Evolutionary conservation across 495 filamentous ascomycete genomes (phyloP), one percentile per base, ranked within the genome.

Genomic region (Coniosporium apollinis): DNA sequence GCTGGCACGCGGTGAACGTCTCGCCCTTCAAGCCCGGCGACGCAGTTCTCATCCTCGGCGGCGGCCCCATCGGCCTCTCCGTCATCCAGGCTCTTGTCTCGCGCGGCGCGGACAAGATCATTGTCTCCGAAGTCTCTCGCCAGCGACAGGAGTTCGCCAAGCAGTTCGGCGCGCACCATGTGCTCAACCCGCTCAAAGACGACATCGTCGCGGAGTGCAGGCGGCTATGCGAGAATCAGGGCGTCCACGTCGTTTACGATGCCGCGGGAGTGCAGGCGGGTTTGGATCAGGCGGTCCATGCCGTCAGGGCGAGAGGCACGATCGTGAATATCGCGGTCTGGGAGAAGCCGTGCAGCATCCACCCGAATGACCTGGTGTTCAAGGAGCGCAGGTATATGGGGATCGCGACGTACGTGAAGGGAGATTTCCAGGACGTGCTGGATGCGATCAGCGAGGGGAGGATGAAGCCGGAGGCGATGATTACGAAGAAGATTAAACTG

Each of bases 291-390:
- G 67, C 64, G 2, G 59, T 72, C 22, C 47, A 57, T 25, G 58
- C 67, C 0, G 49, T 66, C 22, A 55, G 66, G 9, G 59, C 58
- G 3, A 51, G 63, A 26, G 73, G 73, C 3, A 72, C 69, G 0
- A 57, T 74, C 19, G 62, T 76, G 8, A 76, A 76, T 39, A 64
- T 76, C 31, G 69, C 73, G 1, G 60, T 76, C 18, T 76, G 72
- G 72, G 70, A 72, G 46, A 65, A 65, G 43, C 33, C 46, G 2
- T 59, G 62, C 11, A 52, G 51, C 5, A 51, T 76, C 16, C 41
- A 49, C 3, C 61, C 65, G 1, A 74, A 72, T 8, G 59, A 70
- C 30, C 41, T 72, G 5, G 43, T 70, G 5, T 68, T 77, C 29
- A 61, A 62, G 40, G 71, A 77, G 37, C 56, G 67, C 22, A 67